Evolutionary conservation across 2,329 filamentous ascomycete genomes (phyloP).

Genomic region (Stylonectria norvegica): DNA sequence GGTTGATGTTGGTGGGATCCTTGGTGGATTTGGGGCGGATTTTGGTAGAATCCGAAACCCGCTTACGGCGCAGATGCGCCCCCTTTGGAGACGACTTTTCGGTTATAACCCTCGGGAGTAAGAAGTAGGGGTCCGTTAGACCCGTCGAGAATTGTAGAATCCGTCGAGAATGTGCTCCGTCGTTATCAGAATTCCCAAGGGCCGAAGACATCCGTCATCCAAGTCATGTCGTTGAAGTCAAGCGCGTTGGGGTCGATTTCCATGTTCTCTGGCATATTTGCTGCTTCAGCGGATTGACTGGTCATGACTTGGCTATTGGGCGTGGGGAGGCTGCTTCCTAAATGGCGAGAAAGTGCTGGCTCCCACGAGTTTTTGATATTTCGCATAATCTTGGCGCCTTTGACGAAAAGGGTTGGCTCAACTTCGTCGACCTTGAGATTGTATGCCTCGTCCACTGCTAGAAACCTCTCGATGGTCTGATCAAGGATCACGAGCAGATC

Average conservation of each 20-base stretch:
- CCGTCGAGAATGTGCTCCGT: background rate
- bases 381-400: slow-evolving; percentile 35
- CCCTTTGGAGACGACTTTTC: slow-evolving; percentile 2
- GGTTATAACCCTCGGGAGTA: background rate
- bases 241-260: slow-evolving; percentile 22
- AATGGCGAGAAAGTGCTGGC: slow-evolving; percentile 29
- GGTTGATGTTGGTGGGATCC: background rate
- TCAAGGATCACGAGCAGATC: slow-evolving; percentile 37
- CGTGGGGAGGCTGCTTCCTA: slow-evolving; percentile 29
- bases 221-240: slow-evolving; percentile 35
- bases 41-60: slow-evolving; percentile 11
- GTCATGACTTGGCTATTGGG: slow-evolving; percentile 24
- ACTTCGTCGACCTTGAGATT: slow-evolving; percentile 24
- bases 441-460: slow-evolving; percentile 25
- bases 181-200: slow-evolving; percentile 33
- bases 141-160: background rate
- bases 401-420: slow-evolving; percentile 32
- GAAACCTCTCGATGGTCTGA: slow-evolving; percentile 32
- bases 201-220: slow-evolving; percentile 39
- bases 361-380: slow-evolving; percentile 36
- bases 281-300: slow-evolving; percentile 10
- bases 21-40: slow-evolving; percentile 3
- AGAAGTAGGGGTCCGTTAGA: slow-evolving; percentile 1
- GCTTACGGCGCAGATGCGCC: background rate
- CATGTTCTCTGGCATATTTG: slow-evolving; percentile 4